These are phyloP conservation scores for Pseudopithomyces maydicus DNA, from an alignment of 2,329 filamentous ascomycete species.

Conservation along the genomic window DNA sequence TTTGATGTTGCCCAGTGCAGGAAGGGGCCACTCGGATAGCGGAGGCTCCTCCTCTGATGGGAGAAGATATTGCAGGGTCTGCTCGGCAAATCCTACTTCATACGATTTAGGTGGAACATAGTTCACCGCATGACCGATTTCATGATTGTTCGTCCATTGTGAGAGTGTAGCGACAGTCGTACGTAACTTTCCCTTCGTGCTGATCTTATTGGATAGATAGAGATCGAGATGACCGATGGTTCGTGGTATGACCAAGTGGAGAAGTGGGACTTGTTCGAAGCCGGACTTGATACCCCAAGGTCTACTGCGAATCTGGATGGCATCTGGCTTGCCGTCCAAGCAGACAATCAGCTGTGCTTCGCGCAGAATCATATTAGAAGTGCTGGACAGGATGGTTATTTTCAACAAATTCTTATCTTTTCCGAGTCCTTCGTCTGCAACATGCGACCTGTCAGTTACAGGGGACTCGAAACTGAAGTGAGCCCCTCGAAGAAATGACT, in stretches of 20 bases:
- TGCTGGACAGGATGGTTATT: slow-evolving; percentile 44
- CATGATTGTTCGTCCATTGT: slow-evolving; percentile 28
- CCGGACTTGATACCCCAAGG: slow-evolving; percentile 29
- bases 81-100: slow-evolving; percentile 22
- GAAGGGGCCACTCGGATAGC: slow-evolving; percentile 32
- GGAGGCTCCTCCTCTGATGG: slow-evolving; percentile 9
- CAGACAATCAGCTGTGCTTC: slow-evolving; percentile 48
- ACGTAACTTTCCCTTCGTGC: slow-evolving; percentile 32
- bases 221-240: slow-evolving; percentile 52
- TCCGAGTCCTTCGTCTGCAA: slow-evolving; percentile 4
- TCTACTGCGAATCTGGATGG: slow-evolving; percentile 28
- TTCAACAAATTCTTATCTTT: slow-evolving; percentile 21
- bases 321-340: slow-evolving; percentile 42
- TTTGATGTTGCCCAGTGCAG: slow-evolving; percentile 37
- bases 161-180: slow-evolving; percentile 45
- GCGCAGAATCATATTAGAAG: slow-evolving; percentile 22
- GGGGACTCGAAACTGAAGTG: slow-evolving; percentile 32
- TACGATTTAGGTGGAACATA: slow-evolving; percentile 29
- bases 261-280: slow-evolving; percentile 29
- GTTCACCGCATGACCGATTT: slow-evolving; percentile 40
- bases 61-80: slow-evolving; percentile 32
- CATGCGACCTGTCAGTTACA: slow-evolving; percentile 15
- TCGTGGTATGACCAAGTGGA: slow-evolving; percentile 48
- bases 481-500: slow-evolving; percentile 30
- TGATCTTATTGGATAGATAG: slow-evolving; percentile 34